phyloP scores from a whole-genome alignment of 768 basidiomycete genomes.

The Melanogaster broomeanus region DNA sequence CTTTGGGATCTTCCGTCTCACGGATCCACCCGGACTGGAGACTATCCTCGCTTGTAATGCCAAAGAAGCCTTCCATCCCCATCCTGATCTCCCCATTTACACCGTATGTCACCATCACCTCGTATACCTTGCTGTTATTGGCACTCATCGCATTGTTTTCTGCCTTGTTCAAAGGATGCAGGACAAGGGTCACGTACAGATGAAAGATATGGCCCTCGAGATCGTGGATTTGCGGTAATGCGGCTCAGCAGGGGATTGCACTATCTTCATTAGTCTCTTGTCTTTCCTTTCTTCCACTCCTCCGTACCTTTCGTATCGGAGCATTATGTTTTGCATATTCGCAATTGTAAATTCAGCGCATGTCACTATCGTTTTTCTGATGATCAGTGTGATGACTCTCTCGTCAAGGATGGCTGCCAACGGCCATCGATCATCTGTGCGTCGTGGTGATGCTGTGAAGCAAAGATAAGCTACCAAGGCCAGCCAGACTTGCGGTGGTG shows the following conservation, averaged over 20 bases:
- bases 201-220: conserved; percentile 71
- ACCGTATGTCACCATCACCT: conserved; percentile 54
- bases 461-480: neutral
- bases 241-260: neutral
- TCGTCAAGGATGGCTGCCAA: neutral
- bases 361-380: neutral
- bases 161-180: conserved; percentile 56
- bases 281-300: neutral
- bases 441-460: neutral
- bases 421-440: neutral
- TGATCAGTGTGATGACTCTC: neutral
- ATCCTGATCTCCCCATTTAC: conserved; percentile 82
- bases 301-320: neutral
- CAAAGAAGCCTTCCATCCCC: conserved; percentile 84
- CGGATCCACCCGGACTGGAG: conserved; percentile 81
- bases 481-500: neutral
- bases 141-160: neutral
- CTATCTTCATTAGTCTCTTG: neutral
- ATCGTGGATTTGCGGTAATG: conserved; percentile 77
- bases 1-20: conserved; percentile 88
- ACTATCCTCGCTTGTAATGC: conserved; percentile 66
- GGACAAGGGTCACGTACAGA: conserved; percentile 82
- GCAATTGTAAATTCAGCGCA: conserved; percentile 8
- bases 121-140: neutral
- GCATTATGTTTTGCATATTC: conserved; percentile 1